A percentile compares a stretch with the other conserved stretches of the same genome.
Evolutionary conservation across 2,329 filamentous ascomycete species (phyloP).

Genomic region (Cyphellophora europaea): DNA sequence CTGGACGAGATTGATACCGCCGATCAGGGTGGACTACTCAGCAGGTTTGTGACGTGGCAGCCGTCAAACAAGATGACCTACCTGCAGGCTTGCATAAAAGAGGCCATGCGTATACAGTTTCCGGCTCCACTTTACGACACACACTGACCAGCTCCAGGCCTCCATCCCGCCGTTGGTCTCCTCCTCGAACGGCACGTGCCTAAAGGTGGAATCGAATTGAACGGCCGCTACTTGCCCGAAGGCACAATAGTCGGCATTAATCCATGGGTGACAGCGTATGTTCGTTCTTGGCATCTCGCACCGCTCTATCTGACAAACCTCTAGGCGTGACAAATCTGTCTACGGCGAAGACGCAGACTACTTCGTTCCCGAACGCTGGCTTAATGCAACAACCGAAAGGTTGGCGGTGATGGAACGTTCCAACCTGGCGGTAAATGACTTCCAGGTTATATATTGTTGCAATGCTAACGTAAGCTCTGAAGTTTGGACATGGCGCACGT

Average conservation of each 20-base stretch:
- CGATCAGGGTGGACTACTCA: slow-evolving; percentile 7
- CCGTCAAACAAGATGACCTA: slow-evolving; percentile 11
- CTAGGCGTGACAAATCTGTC: slow-evolving; percentile 25
- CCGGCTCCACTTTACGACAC: no score
- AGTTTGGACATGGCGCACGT: slow-evolving; percentile 42
- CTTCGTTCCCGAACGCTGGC: slow-evolving; percentile 62
- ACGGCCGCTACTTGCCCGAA: slow-evolving; percentile 10
- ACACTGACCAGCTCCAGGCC: no score
- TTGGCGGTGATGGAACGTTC: slow-evolving; percentile 40
- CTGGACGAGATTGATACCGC: slow-evolving; percentile 11
- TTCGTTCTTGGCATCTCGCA: no score
- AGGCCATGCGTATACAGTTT: slow-evolving; percentile 13
- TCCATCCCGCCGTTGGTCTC: slow-evolving; percentile 19
- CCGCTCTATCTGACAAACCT: not conserved
- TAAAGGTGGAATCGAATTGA: slow-evolving; percentile 9
- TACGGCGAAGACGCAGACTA: slow-evolving; percentile 46
- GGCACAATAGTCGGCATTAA: slow-evolving; percentile 16
- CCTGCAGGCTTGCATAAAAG: slow-evolving; percentile 14
- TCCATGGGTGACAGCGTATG: slow-evolving; percentile 13
- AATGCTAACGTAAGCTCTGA: not conserved
- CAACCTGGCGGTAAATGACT: slow-evolving; percentile 6
- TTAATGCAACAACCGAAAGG: slow-evolving; percentile 40
- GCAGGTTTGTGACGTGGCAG: slow-evolving; percentile 8
- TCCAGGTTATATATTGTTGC: not conserved
- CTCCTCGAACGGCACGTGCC: slow-evolving; percentile 20